Base-by-base conservation (phyloP, 164 flowering plant genomes). In the Annona squamosa region DNA sequence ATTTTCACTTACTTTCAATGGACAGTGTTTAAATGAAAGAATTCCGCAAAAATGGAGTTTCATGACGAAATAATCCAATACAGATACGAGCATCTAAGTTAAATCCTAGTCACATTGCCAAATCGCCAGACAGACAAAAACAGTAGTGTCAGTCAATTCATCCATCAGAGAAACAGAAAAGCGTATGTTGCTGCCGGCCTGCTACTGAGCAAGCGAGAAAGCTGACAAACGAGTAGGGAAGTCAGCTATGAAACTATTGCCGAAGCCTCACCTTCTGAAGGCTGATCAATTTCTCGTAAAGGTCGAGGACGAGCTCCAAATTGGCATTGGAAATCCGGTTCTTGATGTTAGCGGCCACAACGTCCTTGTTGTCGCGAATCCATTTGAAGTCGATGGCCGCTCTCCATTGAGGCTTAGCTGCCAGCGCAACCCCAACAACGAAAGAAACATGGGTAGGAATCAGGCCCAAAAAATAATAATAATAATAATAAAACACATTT, bases 381-480 rank as follows among this genome's bases (percentile, higher is more conserved):
- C 97, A 91, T 81, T 91, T 92, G 84, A 91, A 94, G 79, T 94
- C 95, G 17, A 94, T 88, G 0, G 95, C 81, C 5, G 98, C 98
- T 75, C 82, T 90, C 98, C 98, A 94, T 71, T 88, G 91, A 71
- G 85, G 84, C 75, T 86, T 91, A 73, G 47, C 81, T 72, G 67
- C 91, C 84, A 63, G 45, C 48, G 48, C 74, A 68, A 48, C 69
- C 3, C 68, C 61, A 70, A 26, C n/a, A 16, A 43, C 43, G 7
- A 16, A 5, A 44, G 44, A 37, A 66, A 52, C 2, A 66, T 10
- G 12, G 68, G n/a, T 26, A n/a, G 37, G 37, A 26, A 5, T 6
- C 3, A 26, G 45, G 10, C 17, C 2, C 2, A 16, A 17, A 5
- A n/a, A 4, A n/a, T n/a, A 48, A 37, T 16, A 19, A 67, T 44